Evolutionary conservation across 2,329 filamentous ascomycete genomes (phyloP), one percentile per base, ranked within the genome.

Genomic region (Biscogniauxia marginata): DNA sequence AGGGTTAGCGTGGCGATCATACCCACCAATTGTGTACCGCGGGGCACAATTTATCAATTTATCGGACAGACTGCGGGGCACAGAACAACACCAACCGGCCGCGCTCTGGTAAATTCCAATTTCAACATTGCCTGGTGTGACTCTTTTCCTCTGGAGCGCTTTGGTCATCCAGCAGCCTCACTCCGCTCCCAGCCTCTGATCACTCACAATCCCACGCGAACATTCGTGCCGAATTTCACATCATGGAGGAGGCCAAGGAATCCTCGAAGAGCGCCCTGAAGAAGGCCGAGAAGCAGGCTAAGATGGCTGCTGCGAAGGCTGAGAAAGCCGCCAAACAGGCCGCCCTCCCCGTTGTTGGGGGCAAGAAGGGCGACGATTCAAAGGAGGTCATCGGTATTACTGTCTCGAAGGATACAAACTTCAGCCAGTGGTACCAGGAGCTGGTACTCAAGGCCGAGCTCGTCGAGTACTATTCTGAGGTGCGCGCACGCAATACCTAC

Each of bases 381-480:
- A 83, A 85, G 70, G 83, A 86, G 62, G 83, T 96, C 63, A 96
- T 95, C 66, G 93, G 92, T 62, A 96, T 97, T 69, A 93, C 92
- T 62, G 87, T 90, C 59, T 82, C 84, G 61, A 97, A 97, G 77
- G 80, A 87, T 49, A 87, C 89, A 49, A 91, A 98, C 77, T 95
- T 99, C 72, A 83, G 91, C 50, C 86, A 87, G 75, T 99, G 95
- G 95, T 99, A 99, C 77, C 91, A 96, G 77, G 93, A 99, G 77
- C 90, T 98, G 59, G 89, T 99, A 55, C 87, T 93, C 70, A 99
- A 99, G 84, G 91, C 91, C 67, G 91, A 97, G 73, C 90, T 99
- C 89, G 88, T 98, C 68, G 93, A 96, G 70, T 99, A 97, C 84
- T 98, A 97, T 73, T 79, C 65, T 50, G 74, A 77, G 62, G 68